Base-by-base conservation (phyloP, 495 filamentous ascomycete genomes). In the Clavariopsis aquatica region DNA sequence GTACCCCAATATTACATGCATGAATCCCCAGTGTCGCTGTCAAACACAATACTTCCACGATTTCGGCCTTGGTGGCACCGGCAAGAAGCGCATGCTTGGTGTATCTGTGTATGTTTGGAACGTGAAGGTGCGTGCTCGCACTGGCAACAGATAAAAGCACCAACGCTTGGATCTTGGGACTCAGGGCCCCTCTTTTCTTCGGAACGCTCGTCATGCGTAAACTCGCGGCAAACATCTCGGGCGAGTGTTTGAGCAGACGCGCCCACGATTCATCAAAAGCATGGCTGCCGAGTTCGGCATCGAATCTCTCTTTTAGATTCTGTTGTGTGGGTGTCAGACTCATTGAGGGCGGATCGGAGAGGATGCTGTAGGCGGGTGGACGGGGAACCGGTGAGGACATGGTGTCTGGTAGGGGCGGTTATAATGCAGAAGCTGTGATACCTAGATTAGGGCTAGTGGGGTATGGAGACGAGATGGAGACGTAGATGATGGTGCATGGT, bases 1-100 rank as follows among this genome's bases (percentile, higher is more conserved):
- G 78, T 0, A 79, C 77, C 0, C 78, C 78, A 29, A 80, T 74
- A 53, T 76, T 80, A 46, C 75, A 76, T 7, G 78, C 76, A 56
- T 80, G 78, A 13, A 80, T 77, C 0, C 78, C 78, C 4, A 80
- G 62, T 10, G 75, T 77, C 56, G 65, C 69, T 0, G 73, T 75
- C 27, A 79, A 56, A 56, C 75, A 75, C 8, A 79, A 69, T 1
- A 75, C 72, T 52, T 80, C 78, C 12, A 79, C 51, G 26, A 79
- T 71, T 52, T 80, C 78, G 24, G 64, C 66, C 13, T 64, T 49
- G 13, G 66, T 69, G 2, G 78, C 78, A 26, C 78, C 78, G n/a
- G 65, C 64, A 9, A 19, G 20, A 3, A 75, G 36, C 2, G 78
- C 78, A 1, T 62, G 60, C 6, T 41, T 8, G 6, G 74, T 73